phyloP scores from a whole-genome alignment of 257 asterid species.

The Fraxinus pennsylvanica region DNA sequence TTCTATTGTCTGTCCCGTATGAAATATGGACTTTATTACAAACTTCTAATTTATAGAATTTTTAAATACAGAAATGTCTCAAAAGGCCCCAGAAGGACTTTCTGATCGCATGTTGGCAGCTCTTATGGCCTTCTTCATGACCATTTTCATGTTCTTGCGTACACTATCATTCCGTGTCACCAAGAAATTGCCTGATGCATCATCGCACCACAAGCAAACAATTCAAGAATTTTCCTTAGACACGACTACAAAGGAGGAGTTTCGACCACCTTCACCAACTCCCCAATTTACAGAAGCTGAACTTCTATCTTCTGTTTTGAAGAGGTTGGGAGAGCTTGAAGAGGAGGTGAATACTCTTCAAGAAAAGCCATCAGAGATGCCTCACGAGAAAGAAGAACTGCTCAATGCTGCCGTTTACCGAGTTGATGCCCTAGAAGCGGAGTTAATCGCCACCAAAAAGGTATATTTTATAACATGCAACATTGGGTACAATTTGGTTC shows the following conservation, averaged over 20 bases:
- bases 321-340: slow-evolving; percentile 87
- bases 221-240: slow-evolving; percentile 52
- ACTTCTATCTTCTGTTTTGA: slow-evolving; percentile 67
- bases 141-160: slow-evolving; percentile 56
- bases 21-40: not conserved
- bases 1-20: not conserved
- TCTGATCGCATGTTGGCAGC: slow-evolving; percentile 54
- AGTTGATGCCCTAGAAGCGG: slow-evolving; percentile 98
- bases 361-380: slow-evolving; percentile 93
- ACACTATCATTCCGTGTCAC: slow-evolving; percentile 49
- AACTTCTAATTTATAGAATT: not conserved
- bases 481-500: not conserved
- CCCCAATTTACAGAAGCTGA: slow-evolving; percentile 81
- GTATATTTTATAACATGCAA: slow-evolving; percentile 29
- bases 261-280: slow-evolving; percentile 79
- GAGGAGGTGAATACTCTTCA: slow-evolving; percentile 75
- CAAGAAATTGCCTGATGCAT: slow-evolving; percentile 54
- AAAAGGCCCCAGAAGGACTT: slow-evolving; percentile 60
- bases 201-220: slow-evolving; percentile 39
- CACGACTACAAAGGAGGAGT: slow-evolving; percentile 58
- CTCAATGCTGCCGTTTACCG: slow-evolving; percentile 96
- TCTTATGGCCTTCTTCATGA: slow-evolving; percentile 69
- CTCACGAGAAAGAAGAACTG: slow-evolving; percentile 88
- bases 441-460: slow-evolving; percentile 94
- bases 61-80: slow-evolving; percentile 47